Evolutionary conservation across 768 basidiomycete genomes (phyloP).

Genomic region (Suillus paluster): DNA sequence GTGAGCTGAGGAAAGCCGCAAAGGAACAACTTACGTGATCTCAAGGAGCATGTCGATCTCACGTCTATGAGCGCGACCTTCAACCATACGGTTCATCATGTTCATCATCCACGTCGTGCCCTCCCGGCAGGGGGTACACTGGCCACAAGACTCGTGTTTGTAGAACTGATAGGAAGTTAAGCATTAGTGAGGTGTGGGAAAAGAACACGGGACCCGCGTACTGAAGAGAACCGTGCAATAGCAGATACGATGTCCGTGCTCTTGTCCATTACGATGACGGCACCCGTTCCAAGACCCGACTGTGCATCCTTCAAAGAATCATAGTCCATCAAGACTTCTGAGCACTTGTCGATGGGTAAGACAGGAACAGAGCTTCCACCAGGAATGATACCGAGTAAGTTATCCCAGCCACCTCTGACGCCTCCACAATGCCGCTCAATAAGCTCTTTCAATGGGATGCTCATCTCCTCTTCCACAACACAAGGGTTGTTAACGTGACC

Average conservation of each 20-base stretch:
- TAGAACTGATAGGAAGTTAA: slow-evolving; percentile 65
- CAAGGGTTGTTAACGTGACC: slow-evolving; percentile 99
- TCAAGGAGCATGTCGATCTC: slow-evolving; percentile 99
- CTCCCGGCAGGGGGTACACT: slow-evolving; percentile 93
- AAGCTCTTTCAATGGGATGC: slow-evolving; percentile 91
- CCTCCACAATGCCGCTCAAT: slow-evolving; percentile 98
- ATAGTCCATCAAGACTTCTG: slow-evolving; percentile 96
- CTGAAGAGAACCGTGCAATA: slow-evolving; percentile 91
- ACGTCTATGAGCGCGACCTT: slow-evolving; percentile 86
- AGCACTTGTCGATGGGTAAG: slow-evolving; percentile 80
- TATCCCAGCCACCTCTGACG: slow-evolving; percentile 94
- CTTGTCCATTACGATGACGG: slow-evolving; percentile 99
- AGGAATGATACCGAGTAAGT: slow-evolving; percentile 94
- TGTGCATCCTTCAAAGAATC: slow-evolving; percentile 96
- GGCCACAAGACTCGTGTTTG: slow-evolving; percentile 98
- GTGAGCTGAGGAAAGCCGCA: slow-evolving; percentile 3
- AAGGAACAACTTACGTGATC: slow-evolving; percentile 65
- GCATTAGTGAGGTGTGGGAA: slow-evolving; percentile 12
- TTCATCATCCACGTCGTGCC: slow-evolving; percentile 99
- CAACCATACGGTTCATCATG: slow-evolving; percentile 98
- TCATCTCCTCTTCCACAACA: slow-evolving; percentile 99
- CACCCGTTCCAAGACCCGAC: slow-evolving; percentile 96
- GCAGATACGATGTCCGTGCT: slow-evolving; percentile 92
- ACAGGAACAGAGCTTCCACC: slow-evolving; percentile 96
- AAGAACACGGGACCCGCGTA: slow-evolving; percentile 29